Evolutionary conservation across 352 stramenopile species (phyloP), one percentile per base, ranked within the genome.

Genomic region (Elongisporangium senticosum): DNA sequence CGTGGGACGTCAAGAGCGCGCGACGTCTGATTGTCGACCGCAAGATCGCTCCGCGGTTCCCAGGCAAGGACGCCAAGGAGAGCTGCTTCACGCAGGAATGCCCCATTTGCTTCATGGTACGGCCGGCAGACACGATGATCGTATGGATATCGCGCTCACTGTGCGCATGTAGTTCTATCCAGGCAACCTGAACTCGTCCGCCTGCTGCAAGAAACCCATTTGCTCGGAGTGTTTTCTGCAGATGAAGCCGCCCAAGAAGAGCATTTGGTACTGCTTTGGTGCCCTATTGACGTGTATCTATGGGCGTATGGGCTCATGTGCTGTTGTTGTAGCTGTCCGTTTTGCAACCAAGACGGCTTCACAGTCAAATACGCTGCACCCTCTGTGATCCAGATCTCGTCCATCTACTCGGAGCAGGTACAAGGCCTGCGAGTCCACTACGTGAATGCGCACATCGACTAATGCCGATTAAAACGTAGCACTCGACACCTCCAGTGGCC

Each of bases 21-120:
- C 75, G 79, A 8, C 74, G 74, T 14, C 61, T 94, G 58, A 89
- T 94, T 24, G 21, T 88, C 8, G 79, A 90, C 53, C 74, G 76
- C 53, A 89, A 89, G 59, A 69, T 94, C 52, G 84, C 84, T 51
- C 84, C 84, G 14, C 76, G 84, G 4, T 88, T 91, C 68, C 73
- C 66, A 0, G 84, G 84, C 11, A 72, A 74, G 24, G 84, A 94
- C 21, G 33, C 55, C 3, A 77, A 79, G 51, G 82, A 92, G 48
- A 78, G 68, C 52, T 74, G 56, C 43, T 91, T 88, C 65, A 75
- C 69, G 26, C 72, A 89, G 28, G 84, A 94, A 51, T 94, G 84
- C 53, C 84, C 84, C 40, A 94, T 94, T 58, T 94, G 84, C 61
- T 91, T 93, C 40, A 88, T 93, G 82, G 75, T 81, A 39, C 39